Base-by-base conservation (phyloP, 179 eudicot species). In the Heliamphora pulchella region DNA sequence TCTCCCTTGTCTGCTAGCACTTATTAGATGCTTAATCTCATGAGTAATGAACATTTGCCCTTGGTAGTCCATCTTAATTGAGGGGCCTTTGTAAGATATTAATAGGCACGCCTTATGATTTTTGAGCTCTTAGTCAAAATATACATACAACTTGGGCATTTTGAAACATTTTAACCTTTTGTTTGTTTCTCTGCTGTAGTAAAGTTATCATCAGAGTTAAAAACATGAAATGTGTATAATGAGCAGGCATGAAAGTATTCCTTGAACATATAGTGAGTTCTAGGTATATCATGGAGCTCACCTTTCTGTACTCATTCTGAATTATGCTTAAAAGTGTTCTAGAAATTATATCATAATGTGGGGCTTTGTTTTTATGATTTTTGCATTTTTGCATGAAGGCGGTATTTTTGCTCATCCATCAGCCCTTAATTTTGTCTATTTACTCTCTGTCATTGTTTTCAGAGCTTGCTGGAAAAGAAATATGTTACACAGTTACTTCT, bases 401-500 rank as follows among this genome's bases (percentile, higher is more conserved):
- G 5, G 47, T 55, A 31, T 79, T 72, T 31, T 72, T 17, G 55
- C 3, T 39, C 10, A 2, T 43, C 11, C 14, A 4, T 71, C 62
- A 3, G 71, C 2, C 66, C 48, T 69, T 51, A 31, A 76, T 3
- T 72, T 79, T 3, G 3, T 80, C 48, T 31, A 41, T 76, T 54
- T 31, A 76, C 15, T 71, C 3, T 6, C 57, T 22, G 43, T 77
- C 22, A 51, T 31, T 71, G 14, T 65, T 55, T 76, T 50, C 87
- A 87, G 87, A 83, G 46, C 62, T 87, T 80, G 79, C 71, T 72
- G 81, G 78, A 59, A 84, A 58, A 76, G 81, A 77, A 59, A 85
- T 87, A 39, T 15, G 78, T 13, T 82, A 83, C 55, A 80, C 83
- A 2, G 43, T 86, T 22, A 80, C 74, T 76, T 80, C 86, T 59